These are phyloP conservation scores for Lichtheimia hyalospora DNA, from an alignment of 371 early-diverging fungal genomes.

Conservation along the genomic window DNA sequence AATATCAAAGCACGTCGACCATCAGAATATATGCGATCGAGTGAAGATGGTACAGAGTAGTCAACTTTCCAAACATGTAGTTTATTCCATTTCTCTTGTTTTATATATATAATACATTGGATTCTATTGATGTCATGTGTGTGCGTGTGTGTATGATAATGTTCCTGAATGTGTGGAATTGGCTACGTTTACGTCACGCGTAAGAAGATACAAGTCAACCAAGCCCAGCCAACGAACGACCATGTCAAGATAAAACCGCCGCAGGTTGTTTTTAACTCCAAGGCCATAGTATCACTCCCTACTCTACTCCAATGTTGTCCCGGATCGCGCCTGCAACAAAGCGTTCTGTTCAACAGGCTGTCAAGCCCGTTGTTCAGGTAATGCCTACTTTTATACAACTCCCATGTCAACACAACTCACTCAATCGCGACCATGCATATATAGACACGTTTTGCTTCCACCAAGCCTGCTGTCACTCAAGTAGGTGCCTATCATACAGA, in stretches of 20 bases:
- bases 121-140: too few species aligned
- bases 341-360: slow-evolving; percentile 46
- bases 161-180: too few species aligned
- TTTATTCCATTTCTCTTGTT: too few species aligned
- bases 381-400: neutral
- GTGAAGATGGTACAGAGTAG: slow-evolving; percentile 5
- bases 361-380: slow-evolving; percentile 45
- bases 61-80: neutral
- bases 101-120: too few species aligned
- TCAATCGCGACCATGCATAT: too few species aligned
- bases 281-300: slow-evolving; percentile 9
- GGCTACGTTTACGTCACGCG: too few species aligned
- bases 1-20: slow-evolving; percentile 49
- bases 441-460: slow-evolving; percentile 50
- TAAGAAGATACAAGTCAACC: too few species aligned
- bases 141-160: too few species aligned
- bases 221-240: too few species aligned
- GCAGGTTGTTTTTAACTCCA: too few species aligned
- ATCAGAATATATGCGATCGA: slow-evolving; percentile 38
- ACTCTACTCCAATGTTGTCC: slow-evolving; percentile 47
- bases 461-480: slow-evolving; percentile 39
- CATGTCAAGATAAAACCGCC: too few species aligned
- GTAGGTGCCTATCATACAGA: slow-evolving; percentile 18
- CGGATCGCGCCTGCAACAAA: slow-evolving; percentile 48
- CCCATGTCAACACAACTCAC: neutral